These are phyloP conservation scores for rapeseed (Brassica napus) DNA, from an alignment of 345 rosid species.

Conservation along the genomic window Da-Ae NC_063442.1:37245501-37246000, in stretches of 20 bases:
- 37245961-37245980: not conserved
- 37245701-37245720: slow-evolving; percentile 10
- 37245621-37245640: not conserved
- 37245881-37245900: not conserved
- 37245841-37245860: not conserved
- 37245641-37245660: not conserved
- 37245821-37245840: not conserved
- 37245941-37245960: not conserved
- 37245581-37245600: not conserved
- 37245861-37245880: not conserved
- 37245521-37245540: not conserved
- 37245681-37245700: not conserved
- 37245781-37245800: slow-evolving; percentile 4
- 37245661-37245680: not conserved
- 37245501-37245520: not conserved
- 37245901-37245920: slow-evolving; percentile 8
- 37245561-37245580: not conserved
- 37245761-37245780: slow-evolving; percentile 14
- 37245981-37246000: too few relatives aligned
- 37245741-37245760: not conserved
- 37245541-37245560: not conserved
- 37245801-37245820: slow-evolving; percentile 1
- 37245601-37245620: not conserved
- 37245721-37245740: not conserved
- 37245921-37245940: not conserved